Base-by-base conservation (phyloP, 768 basidiomycete genomes). In the Crepidotus variabilis region DNA sequence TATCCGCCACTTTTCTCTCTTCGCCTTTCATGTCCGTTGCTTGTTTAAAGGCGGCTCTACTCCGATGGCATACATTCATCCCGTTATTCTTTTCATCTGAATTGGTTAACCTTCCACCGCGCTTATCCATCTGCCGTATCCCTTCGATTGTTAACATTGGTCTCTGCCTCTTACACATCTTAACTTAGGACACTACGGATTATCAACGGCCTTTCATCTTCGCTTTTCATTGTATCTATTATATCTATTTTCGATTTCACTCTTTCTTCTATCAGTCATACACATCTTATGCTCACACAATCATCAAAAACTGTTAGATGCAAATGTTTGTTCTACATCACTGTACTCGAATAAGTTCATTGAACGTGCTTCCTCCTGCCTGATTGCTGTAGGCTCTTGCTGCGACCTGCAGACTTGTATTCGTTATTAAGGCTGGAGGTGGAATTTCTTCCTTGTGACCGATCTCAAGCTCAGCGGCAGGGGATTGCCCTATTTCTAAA, bases 21-120 rank as follows among this genome's bases (percentile, higher is more conserved):
- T 52, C 18, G 13, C 47, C 18, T 18, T 61, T 69, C 66, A 47
- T 70, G 65, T 67, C 65, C 67, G 55, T 54, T 60, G 56, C 65
- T 61, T 59, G 55, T 65, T 60, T 60, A 57, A n/a, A 43, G 39
- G 39, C 39, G 39, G 39, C 39, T 43, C 14, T 43, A 20, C 39
- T 43, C 39, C 39, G 39, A 43, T 20, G 39, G 39, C 18, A 3
- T 14, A 43, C 14, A 43, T 43, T 43, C 39, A 14, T 43, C 18
- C 39, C 39, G 18, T 43, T 20, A 14, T 20, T 43, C 39, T 43
- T 43, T 20, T 11, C 5, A 4, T 11, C 13, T 3, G 5, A 43
- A 5, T 11, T 2, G 14, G 3, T 5, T 3, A 43, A 16, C 18
- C 18, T 20, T 43, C 18, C 39, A 43, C 18, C 39, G 14, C 13